Percentiles rank a stretch among this genome's conserved stretches.
Conservation (phyloP, 306 rosid species). For the Fragaria vesca region DNA sequence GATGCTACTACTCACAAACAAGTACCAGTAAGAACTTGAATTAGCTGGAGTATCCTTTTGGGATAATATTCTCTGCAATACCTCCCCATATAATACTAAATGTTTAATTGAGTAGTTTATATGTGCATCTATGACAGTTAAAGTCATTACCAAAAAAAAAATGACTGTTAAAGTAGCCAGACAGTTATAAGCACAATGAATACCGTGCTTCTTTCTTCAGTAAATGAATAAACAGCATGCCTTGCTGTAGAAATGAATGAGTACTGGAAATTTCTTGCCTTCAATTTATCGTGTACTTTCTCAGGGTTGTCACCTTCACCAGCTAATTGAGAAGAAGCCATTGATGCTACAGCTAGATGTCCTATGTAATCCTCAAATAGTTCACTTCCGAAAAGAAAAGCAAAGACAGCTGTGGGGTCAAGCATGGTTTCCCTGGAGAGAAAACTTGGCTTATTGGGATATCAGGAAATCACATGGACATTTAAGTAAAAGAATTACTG, state of each 20-base stretch:
- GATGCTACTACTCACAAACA: background rate
- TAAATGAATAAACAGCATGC: background rate
- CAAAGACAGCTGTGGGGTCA: conserved; percentile 86
- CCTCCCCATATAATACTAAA: background rate
- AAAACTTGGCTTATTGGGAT: conserved; percentile 1
- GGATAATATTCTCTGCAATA: background rate
- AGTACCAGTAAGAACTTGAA: background rate
- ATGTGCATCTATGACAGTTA: background rate
- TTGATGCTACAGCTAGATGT: conserved; percentile 86
- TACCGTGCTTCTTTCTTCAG: background rate
- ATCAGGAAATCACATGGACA: background rate
- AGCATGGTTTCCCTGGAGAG: conserved; percentile 79
- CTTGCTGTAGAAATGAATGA: background rate
- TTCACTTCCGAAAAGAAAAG: conserved; percentile 89
- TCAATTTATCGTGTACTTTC: conserved; percentile 68
- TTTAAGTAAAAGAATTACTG: background rate
- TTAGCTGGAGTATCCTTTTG: background rate
- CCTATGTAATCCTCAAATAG: conserved; percentile 89
- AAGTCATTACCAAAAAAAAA: background rate
- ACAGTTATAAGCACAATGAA: background rate
- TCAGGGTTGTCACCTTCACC: conserved; percentile 61
- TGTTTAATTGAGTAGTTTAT: background rate
- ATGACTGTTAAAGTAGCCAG: background rate
- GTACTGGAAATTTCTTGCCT: conserved; percentile 57
- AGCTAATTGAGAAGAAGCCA: conserved; percentile 76